Base-by-base conservation (phyloP, 139 green algal species). In the Mychonastes homosphaera region DNA sequence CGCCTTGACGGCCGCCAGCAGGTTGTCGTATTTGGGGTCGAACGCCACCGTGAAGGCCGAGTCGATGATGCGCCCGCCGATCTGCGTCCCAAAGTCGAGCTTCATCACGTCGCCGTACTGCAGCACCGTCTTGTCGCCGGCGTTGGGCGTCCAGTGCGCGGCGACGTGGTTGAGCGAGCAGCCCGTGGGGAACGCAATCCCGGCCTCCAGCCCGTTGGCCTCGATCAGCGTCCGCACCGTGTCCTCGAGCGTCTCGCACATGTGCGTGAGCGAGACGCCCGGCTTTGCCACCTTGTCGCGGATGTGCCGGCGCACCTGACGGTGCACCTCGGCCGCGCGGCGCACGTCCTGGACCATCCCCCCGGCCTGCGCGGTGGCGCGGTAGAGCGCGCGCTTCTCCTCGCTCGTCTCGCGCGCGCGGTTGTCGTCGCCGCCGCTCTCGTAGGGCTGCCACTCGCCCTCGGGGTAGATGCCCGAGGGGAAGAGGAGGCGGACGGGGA, bases 91-190 rank as follows among this genome's bases (percentile, higher is more conserved):
- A 74, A 94, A 95, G 56, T 95, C 87, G 33, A 99, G 65, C 80
- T 99, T 99, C 88, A 99, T 99, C 9, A 99, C 93, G 75, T 98
- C 87, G 56, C 97, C 83, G 57, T 96, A 95, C 48, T 86, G 56
- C 64, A 99, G 79, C 58, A 99, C 91, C 23, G 92, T 99, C 66
- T 95, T 94, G 78, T 98, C 92, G 2, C 91, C 91, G 0, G 71
- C 74, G 69, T 98, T 99, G 50, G 93, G 93, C 15, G 93, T 98
- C 83, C 84, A 99, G 78, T 99, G 93, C 15, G 93, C 93, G 0
- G 93, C 93, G 29, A 99, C 84, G 56, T 87, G 82, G 69, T 99
- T 96, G 27, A 97, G 72, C 9, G 77, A 91, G 84, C 93, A 99
- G 45, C 93, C 78, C 3, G 73, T 80, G 34, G 73, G 73, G 56